These are phyloP conservation scores for Hanseniaspora singularis DNA, from an alignment of 805 yeast species.

Conservation along the genomic window DNA sequence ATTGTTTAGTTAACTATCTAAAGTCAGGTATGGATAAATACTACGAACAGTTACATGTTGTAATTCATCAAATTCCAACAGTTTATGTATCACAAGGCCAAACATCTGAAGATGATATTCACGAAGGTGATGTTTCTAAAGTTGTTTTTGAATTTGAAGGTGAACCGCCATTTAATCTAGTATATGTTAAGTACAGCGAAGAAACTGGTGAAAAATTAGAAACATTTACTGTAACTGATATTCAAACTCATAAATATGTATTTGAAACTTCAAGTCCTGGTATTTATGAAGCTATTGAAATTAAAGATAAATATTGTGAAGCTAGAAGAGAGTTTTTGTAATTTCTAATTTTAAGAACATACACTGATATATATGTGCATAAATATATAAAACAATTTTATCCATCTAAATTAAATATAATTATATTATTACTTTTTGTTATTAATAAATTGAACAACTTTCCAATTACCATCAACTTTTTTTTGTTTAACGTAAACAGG, in stretches of 20 bases:
- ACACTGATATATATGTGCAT: neutral
- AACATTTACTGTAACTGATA: slow-evolving; percentile 44
- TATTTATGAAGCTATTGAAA: slow-evolving; percentile 80
- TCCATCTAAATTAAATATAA: neutral
- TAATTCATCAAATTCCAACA: slow-evolving; percentile 52
- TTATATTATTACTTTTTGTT: slow-evolving; percentile 20
- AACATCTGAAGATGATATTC: slow-evolving; percentile 63
- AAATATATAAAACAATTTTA: neutral
- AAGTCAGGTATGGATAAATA: slow-evolving; percentile 27
- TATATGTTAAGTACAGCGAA: slow-evolving; percentile 64
- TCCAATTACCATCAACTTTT: slow-evolving; percentile 60
- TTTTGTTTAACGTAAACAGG: slow-evolving; percentile 63
- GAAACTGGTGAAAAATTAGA: slow-evolving; percentile 40
- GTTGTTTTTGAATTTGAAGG: slow-evolving; percentile 74
- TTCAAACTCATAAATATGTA: slow-evolving; percentile 55
- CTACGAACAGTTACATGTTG: slow-evolving; percentile 28
- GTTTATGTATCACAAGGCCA: slow-evolving; percentile 80
- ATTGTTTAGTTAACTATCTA: slow-evolving; percentile 56
- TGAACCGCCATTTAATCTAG: slow-evolving; percentile 78
- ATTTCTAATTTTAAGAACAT: no score
- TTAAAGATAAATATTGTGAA: slow-evolving; percentile 73
- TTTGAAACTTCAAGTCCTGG: slow-evolving; percentile 80
- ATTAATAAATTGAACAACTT: slow-evolving; percentile 28
- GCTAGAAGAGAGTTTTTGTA: slow-evolving; percentile 35
- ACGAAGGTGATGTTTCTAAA: slow-evolving; percentile 90